Evolutionary conservation across 371 early-diverging fungal species (phyloP), one percentile per base, ranked within the genome.

Genomic region (Mortierella sp.): DNA sequence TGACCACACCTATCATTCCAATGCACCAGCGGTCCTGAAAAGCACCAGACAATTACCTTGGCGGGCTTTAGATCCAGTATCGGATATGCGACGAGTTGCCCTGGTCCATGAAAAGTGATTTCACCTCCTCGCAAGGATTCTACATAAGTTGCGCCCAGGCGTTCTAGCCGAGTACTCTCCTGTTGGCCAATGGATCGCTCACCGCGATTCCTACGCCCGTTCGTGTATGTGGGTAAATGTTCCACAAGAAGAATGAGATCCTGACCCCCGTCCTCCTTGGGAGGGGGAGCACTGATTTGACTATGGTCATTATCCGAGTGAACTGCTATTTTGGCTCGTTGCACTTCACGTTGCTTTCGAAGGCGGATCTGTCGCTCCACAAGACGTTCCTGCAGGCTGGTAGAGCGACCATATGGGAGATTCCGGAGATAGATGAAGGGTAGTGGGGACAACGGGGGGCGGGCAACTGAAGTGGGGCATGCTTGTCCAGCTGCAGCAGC

Each of bases 31-130:
- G 21, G 16, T n/a, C 16, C 5, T 5, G 21, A n/a, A 45, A 8
- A 45, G 45, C 16, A 16, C 5, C 19, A n/a, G 39, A 14, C 14
- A 10, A 19, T 43, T 83, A 88, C 90, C 72, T 86, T 69, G 55
- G 81, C 83, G 53, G 84, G 83, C 48, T 89, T 85, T 38, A 98
- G 82, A 69, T 96, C 85, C 12, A 98, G 41, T 47, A 95, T 95
- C 3, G 99, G 99, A 74, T 98, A 98, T 12, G 90, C 95, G 24
- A 98, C 94, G 41, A 98, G 82, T 82, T 98, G 99, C 0, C 98
- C 98, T 3, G 98, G 99, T 0, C 98, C 98, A 82, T 98, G 99
- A 72, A 91, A 98, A 0, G 99, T 98, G 7, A 91, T 87, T 81
- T 98, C 93, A 7, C 99, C 99, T 21, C 99, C 99, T 14, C 98